These are phyloP conservation scores for Enteropsectra breve DNA, from an alignment of 371 early-diverging fungal genomes.

Conservation along the genomic window DNA sequence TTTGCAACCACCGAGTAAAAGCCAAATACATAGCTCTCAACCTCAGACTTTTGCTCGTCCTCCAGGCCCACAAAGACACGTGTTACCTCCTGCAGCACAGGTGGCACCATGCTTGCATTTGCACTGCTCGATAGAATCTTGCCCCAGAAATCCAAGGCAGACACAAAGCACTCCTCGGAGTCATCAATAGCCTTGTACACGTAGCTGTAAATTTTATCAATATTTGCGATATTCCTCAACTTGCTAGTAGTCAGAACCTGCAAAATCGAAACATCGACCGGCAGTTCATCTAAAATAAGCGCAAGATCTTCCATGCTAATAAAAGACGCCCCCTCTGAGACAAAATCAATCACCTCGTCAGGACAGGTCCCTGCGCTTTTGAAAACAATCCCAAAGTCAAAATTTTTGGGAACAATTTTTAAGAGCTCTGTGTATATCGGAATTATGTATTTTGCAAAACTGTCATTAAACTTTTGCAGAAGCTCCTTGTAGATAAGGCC, in stretches of 20 bases:
- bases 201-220: slow-evolving; percentile 38
- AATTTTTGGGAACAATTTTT: slow-evolving; percentile 39
- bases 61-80: slow-evolving; percentile 19
- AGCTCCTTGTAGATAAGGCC: slow-evolving; percentile 32
- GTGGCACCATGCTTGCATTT: slow-evolving; percentile 18
- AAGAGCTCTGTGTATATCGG: slow-evolving; percentile 44
- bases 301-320: slow-evolving; percentile 18
- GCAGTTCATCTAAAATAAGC: slow-evolving; percentile 21
- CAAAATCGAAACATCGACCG: slow-evolving; percentile 17
- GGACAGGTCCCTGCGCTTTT: slow-evolving; percentile 25
- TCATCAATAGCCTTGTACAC: slow-evolving; percentile 32
- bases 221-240: slow-evolving; percentile 17
- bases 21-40: slow-evolving; percentile 31
- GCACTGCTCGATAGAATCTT: slow-evolving; percentile 24
- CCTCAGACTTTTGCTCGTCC: slow-evolving; percentile 24
- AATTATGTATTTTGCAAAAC: slow-evolving; percentile 23
- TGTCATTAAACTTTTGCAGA: slow-evolving; percentile 26
- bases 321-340: slow-evolving; percentile 27
- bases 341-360: slow-evolving; percentile 38
- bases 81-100: slow-evolving; percentile 32
- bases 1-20: slow-evolving; percentile 27
- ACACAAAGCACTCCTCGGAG: slow-evolving; percentile 25
- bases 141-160: slow-evolving; percentile 46
- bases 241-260: slow-evolving; percentile 23
- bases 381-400: slow-evolving; percentile 36